These are phyloP conservation scores for Phytophthora pisi DNA, from an alignment of 352 stramenopile genomes.

Conservation along the genomic window DNA sequence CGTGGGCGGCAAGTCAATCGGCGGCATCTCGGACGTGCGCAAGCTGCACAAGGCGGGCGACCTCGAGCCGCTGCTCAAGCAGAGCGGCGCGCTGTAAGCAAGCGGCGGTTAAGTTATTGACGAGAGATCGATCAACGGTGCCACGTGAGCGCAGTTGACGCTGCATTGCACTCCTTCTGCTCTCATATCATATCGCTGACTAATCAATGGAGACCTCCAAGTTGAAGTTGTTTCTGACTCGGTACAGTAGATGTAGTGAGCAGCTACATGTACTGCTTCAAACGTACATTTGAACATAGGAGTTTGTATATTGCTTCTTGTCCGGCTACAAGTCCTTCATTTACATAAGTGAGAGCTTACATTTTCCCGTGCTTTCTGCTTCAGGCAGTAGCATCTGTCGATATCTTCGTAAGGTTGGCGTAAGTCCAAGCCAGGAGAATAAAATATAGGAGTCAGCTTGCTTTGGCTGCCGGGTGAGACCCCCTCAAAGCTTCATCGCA, in stretches of 20 bases:
- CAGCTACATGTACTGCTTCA: no score
- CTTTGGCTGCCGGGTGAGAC: background rate
- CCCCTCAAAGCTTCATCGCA: slow-evolving; percentile 55
- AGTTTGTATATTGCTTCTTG: background rate
- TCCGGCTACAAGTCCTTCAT: background rate
- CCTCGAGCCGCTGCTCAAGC: slow-evolving; percentile 87
- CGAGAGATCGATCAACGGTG: no score
- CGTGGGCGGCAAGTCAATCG: slow-evolving; percentile 92
- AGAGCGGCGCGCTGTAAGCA: slow-evolving; percentile 42
- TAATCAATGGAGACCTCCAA: no score
- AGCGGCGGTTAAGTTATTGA: no score
- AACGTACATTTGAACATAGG: no score
- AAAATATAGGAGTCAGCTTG: slow-evolving; percentile 24
- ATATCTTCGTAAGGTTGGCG: background rate
- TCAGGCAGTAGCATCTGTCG: slow-evolving; percentile 20
- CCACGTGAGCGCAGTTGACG: no score
- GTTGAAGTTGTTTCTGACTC: no score
- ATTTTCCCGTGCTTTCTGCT: background rate
- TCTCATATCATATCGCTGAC: no score
- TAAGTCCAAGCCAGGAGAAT: slow-evolving; percentile 2
- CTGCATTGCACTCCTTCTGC: no score
- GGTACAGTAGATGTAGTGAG: no score
- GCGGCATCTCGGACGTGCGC: slow-evolving; percentile 94
- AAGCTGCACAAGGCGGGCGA: slow-evolving; percentile 81
- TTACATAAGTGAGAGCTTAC: slow-evolving; percentile 13